phyloP scores from a whole-genome alignment of 2,329 filamentous ascomycete genomes.

The Paecilomyces formosus region DNA sequence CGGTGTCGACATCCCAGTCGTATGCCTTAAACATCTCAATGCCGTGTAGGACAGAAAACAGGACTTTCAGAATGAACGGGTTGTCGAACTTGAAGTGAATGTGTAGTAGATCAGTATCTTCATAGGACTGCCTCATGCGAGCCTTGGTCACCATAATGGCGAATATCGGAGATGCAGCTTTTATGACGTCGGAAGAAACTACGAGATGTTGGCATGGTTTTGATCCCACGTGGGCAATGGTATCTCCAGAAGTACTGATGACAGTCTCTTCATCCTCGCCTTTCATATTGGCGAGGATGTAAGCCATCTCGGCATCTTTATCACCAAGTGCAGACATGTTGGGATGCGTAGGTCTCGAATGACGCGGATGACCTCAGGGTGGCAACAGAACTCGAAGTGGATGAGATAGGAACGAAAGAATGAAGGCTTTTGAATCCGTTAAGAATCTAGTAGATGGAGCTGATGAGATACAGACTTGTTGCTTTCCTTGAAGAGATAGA shows the following conservation, averaged over 20 bases:
- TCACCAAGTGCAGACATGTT: background rate
- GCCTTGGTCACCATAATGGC: background rate
- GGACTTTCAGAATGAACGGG: background rate
- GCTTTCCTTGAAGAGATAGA: background rate
- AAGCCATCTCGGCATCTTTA: background rate
- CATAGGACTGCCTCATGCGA: background rate
- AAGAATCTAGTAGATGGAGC: background rate
- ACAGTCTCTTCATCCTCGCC: background rate
- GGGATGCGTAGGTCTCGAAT: background rate
- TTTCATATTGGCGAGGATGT: background rate
- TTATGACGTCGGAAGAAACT: background rate
- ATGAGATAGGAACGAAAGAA: background rate
- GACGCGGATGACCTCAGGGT: background rate
- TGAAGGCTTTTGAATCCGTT: background rate
- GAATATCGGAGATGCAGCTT: background rate
- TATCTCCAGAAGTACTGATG: background rate
- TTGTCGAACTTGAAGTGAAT: background rate
- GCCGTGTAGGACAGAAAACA: background rate
- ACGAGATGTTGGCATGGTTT: background rate
- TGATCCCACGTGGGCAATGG: background rate
- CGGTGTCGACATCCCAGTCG: background rate
- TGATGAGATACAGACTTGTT: background rate
- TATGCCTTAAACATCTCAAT: background rate
- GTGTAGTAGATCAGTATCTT: background rate
- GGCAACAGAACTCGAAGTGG: background rate